Evolutionary conservation across 495 filamentous ascomycete genomes (phyloP).

Genomic region (Aspergillus hancockii): DNA sequence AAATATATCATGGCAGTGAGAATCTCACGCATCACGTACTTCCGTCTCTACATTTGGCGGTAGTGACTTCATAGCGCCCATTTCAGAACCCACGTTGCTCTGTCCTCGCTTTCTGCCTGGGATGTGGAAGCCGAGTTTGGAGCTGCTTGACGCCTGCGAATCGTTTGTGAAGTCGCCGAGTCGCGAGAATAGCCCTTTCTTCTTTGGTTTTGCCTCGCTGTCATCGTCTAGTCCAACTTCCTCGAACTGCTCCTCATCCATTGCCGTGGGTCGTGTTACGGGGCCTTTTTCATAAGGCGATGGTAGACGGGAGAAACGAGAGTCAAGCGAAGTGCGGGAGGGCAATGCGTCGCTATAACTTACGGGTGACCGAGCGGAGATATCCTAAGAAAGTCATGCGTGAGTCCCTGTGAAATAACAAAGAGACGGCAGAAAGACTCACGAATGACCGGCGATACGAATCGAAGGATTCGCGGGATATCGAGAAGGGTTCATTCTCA

Average conservation of each 20-base stretch:
- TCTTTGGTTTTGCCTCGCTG: constrained; percentile 66
- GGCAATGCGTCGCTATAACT: constrained; percentile 54
- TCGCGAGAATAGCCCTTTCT: constrained; percentile 79
- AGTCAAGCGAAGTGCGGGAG: constrained; percentile 79
- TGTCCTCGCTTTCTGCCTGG: constrained; percentile 73
- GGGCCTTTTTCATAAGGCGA: constrained; percentile 54
- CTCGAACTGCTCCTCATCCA: constrained; percentile 80
- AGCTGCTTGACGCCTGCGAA: constrained; percentile 40
- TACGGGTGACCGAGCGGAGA: constrained; percentile 84
- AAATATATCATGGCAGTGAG: constrained; percentile 6
- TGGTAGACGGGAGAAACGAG: constrained; percentile 56
- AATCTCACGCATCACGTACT: constrained; percentile 24
- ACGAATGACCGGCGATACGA: constrained; percentile 97
- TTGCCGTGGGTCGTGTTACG: constrained; percentile 52
- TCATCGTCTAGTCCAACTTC: constrained; percentile 88
- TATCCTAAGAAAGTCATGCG: constrained; percentile 61
- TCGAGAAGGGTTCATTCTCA: constrained; percentile 92
- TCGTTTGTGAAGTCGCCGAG: constrained; percentile 66
- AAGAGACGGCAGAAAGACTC: constrained; percentile 34
- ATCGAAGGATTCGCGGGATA: constrained; percentile 97
- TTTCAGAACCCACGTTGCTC: constrained; percentile 70
- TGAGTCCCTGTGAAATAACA: constrained; percentile 11
- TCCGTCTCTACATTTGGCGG: constrained; percentile 30
- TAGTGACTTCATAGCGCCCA: constrained; percentile 54
- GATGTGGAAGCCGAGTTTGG: constrained; percentile 64